phyloP scores from a whole-genome alignment of 2,329 filamentous ascomycete species.

The Fusarium tjaetaba region DNA sequence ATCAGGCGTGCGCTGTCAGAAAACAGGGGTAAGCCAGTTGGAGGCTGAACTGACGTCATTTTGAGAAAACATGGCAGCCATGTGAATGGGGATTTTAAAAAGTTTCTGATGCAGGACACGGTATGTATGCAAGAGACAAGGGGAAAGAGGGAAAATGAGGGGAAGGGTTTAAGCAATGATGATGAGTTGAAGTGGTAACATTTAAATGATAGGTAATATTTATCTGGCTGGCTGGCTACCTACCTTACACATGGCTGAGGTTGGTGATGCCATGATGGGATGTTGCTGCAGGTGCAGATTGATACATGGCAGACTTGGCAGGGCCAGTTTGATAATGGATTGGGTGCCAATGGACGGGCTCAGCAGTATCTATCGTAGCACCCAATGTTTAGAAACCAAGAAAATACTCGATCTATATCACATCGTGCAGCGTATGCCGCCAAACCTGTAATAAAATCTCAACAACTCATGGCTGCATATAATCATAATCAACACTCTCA shows the following conservation, averaged over 20 bases:
- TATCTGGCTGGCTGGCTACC: not conserved
- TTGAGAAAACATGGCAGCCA: constrained; percentile 1
- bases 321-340: constrained; percentile 1
- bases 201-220: not conserved
- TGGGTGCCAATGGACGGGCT: not conserved
- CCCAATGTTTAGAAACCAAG: not conserved
- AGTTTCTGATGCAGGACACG: not conserved
- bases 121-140: constrained; percentile 7
- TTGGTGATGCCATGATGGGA: constrained; percentile 16
- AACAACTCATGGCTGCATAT: not conserved
- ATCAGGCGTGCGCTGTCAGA: constrained; percentile 29
- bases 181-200: not conserved
- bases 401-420: not conserved
- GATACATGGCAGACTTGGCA: constrained; percentile 13
- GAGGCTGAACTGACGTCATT: constrained; percentile 34
- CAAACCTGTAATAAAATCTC: not conserved
- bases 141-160: not conserved
- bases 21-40: constrained; percentile 21
- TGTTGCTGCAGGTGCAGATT: not conserved
- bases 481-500: not conserved
- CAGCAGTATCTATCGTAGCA: not conserved
- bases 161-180: not conserved
- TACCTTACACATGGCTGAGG: not conserved
- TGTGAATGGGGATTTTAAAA: constrained; percentile 7
- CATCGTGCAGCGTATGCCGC: not conserved